Conservation (phyloP, 2,329 filamentous ascomycete genomes). For the Septoria petroselini region DNA sequence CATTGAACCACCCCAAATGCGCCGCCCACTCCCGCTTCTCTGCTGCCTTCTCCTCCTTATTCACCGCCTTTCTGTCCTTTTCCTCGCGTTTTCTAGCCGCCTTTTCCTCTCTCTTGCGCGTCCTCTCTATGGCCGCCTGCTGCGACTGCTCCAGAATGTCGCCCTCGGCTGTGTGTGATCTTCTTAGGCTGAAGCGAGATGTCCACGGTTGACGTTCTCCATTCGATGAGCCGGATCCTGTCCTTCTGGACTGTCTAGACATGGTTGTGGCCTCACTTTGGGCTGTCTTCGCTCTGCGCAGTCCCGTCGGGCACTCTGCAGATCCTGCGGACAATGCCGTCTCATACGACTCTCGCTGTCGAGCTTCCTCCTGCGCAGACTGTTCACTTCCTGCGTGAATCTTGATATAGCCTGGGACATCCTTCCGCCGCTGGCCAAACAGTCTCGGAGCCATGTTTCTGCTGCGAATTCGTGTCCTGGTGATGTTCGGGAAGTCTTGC, state of each 20-base stretch:
- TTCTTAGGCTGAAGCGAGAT: constrained; percentile 1
- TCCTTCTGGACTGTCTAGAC: not conserved
- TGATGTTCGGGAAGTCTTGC: not conserved
- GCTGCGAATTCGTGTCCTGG: no score
- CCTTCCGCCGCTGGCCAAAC: constrained; percentile 1
- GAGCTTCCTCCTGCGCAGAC: not conserved
- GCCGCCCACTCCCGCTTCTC: constrained; percentile 5
- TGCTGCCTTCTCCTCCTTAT: not conserved
- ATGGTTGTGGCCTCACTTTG: constrained; percentile 3
- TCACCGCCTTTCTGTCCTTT: not conserved
- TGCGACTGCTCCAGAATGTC: constrained; percentile 7
- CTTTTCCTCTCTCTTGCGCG: not conserved
- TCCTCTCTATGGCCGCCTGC: not conserved
- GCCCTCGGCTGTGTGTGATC: not conserved
- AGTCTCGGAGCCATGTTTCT: constrained; percentile 4
- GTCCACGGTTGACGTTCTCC: not conserved
- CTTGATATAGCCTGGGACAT: not conserved
- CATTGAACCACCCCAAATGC: constrained; percentile 8
- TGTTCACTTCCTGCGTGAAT: not conserved
- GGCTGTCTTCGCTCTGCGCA: not conserved
- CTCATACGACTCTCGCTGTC: constrained; percentile 1
- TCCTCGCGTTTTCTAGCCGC: constrained; percentile 3
- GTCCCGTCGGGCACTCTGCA: not conserved
- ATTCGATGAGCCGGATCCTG: constrained; percentile 2
- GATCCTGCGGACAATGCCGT: not conserved